Evolutionary conservation across 2,329 filamentous ascomycete species (phyloP).

Genomic region (Paraphoma chrysanthemicola): DNA sequence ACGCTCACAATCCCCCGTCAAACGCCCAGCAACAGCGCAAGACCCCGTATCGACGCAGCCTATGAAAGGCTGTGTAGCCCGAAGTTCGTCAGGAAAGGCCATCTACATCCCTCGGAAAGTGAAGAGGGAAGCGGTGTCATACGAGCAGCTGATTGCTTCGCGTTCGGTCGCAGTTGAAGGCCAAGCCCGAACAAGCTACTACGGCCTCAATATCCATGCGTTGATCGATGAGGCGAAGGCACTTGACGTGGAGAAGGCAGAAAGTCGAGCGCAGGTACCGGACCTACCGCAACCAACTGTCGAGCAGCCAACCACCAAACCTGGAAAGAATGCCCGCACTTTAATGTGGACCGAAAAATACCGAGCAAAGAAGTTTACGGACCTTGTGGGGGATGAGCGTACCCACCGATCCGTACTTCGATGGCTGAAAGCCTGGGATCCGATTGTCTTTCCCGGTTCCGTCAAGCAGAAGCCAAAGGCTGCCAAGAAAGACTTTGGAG

Average conservation of each 20-base stretch:
- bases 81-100: slow-evolving; percentile 64
- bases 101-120: slow-evolving; percentile 64
- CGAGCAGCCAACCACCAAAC: slow-evolving; percentile 41
- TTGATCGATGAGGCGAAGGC: slow-evolving; percentile 75
- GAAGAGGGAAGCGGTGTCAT: slow-evolving; percentile 58
- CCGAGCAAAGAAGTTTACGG: slow-evolving; percentile 86
- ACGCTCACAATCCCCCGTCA: slow-evolving; percentile 30
- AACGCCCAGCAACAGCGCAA: slow-evolving; percentile 16
- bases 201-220: slow-evolving; percentile 89
- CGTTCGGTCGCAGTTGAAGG: slow-evolving; percentile 69
- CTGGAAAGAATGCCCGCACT: slow-evolving; percentile 49
- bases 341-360: slow-evolving; percentile 98
- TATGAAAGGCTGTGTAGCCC: slow-evolving; percentile 29
- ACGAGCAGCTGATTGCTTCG: slow-evolving; percentile 71
- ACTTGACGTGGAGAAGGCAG: slow-evolving; percentile 58
- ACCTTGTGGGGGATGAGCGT: slow-evolving; percentile 91
- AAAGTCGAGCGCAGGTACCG: slow-evolving; percentile 27
- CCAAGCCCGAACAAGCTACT: slow-evolving; percentile 78
- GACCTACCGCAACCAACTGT: slow-evolving; percentile 45
- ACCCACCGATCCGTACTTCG: slow-evolving; percentile 89
- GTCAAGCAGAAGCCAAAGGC: slow-evolving; percentile 62
- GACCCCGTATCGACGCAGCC: slow-evolving; percentile 24
- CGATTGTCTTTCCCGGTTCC: slow-evolving; percentile 84
- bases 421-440: slow-evolving; percentile 95
- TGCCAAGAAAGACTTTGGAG: slow-evolving; percentile 56